Evolutionary conservation across 225 moss, liverwort and hornwort species (phyloP).

Genomic region (Marchantia polymorpha): DNA sequence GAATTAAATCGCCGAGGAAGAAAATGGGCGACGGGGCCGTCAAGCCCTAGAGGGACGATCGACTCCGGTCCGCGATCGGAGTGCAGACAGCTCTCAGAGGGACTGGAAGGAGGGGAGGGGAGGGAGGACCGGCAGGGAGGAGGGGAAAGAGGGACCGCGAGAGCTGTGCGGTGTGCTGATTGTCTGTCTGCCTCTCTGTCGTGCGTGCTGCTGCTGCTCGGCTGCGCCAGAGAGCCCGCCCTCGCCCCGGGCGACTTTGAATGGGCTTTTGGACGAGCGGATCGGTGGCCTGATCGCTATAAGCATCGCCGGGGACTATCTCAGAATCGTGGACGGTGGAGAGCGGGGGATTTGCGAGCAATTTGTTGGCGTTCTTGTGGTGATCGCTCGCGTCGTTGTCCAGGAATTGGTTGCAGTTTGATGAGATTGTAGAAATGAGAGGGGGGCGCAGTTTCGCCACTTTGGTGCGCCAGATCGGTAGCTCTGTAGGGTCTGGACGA

Average conservation of each 20-base stretch:
- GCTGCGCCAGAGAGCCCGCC: slow-evolving; percentile 3
- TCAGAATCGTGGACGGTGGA: neutral
- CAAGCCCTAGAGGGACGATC: slow-evolving; percentile 7
- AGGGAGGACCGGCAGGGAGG: no score
- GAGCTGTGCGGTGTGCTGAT: slow-evolving; percentile 1
- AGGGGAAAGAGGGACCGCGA: neutral
- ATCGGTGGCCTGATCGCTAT: neutral
- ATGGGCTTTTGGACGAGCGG: neutral
- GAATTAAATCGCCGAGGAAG: neutral
- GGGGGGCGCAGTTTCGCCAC: slow-evolving; percentile 37
- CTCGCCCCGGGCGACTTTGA: neutral
- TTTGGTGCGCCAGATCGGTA: slow-evolving; percentile 29
- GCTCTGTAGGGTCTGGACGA: slow-evolving; percentile 7
- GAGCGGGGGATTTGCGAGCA: neutral
- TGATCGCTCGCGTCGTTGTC: neutral
- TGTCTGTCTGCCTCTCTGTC: neutral
- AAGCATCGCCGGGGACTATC: neutral
- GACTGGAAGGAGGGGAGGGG: neutral
- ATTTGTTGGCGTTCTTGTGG: slow-evolving; percentile 4
- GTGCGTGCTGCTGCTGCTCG: neutral
- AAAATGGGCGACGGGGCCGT: neutral
- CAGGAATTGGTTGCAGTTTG: slow-evolving; percentile 8
- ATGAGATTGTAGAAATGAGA: slow-evolving; percentile 37
- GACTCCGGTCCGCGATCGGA: neutral
- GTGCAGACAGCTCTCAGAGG: neutral